phyloP scores from a whole-genome alignment of 2,329 filamentous ascomycete genomes.

The Acrodontium crateriforme region DNA sequence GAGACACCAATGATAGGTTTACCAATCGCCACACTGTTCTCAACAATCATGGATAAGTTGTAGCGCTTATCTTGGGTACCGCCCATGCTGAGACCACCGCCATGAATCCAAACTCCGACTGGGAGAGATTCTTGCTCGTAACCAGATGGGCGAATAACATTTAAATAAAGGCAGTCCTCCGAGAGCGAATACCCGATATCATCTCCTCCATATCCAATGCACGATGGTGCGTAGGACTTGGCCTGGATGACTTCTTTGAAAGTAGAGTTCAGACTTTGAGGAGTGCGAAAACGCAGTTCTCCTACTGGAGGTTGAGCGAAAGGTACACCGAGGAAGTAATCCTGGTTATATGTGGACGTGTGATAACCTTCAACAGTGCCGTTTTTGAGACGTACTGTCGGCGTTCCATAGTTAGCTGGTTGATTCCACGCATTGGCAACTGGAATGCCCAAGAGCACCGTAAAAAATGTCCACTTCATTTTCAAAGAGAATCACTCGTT shows the following conservation, averaged over 20 bases:
- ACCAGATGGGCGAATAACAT: conserved; percentile 43
- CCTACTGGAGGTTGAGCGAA: conserved; percentile 24
- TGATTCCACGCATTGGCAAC: too few relatives aligned
- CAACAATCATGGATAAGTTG: conserved; percentile 47
- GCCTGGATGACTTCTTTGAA: conserved; percentile 27
- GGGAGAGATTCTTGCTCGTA: conserved; percentile 34
- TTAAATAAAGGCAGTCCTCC: conserved; percentile 50
- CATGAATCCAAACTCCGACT: conserved; percentile 46
- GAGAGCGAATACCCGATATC: conserved; percentile 23
- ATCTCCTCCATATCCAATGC: conserved; percentile 27
- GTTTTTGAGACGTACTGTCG: conserved; percentile 28
- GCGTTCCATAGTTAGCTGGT: conserved; percentile 8
- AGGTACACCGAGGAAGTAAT: conserved; percentile 32
- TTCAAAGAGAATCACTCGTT: too few relatives aligned
- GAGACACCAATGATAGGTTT: conserved; percentile 44
- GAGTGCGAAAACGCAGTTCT: conserved; percentile 20
- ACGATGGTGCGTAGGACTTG: conserved; percentile 28
- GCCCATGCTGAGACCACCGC: conserved; percentile 36
- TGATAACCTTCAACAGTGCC: conserved; percentile 29
- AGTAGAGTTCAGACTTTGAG: conserved; percentile 22
- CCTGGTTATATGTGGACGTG: conserved; percentile 29
- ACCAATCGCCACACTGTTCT: conserved; percentile 27
- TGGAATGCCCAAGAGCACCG: too few relatives aligned
- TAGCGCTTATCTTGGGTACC: conserved; percentile 42
- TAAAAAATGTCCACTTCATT: too few relatives aligned